These are phyloP conservation scores for Allomyces javanicus DNA, from an alignment of 192 early-diverging fungal species.

Conservation along the genomic window DNA sequence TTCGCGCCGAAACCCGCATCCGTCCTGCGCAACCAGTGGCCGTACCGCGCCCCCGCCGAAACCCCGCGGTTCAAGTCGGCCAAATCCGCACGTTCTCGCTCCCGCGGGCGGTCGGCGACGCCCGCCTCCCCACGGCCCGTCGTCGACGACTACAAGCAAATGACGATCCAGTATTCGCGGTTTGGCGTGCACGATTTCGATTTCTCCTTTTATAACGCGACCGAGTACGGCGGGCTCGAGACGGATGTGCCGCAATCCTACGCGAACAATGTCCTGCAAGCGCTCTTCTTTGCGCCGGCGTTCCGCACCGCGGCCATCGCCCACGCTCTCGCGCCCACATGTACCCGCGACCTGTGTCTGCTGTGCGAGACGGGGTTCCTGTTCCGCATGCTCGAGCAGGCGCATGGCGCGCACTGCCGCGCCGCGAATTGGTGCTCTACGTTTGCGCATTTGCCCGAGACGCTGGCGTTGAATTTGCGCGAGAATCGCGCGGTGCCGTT, in stretches of 20 bases:
- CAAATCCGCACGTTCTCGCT: neutral
- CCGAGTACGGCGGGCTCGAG: slow-evolving; percentile 70
- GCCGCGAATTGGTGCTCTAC: slow-evolving; percentile 45
- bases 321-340: slow-evolving; percentile 41
- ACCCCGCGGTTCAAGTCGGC: neutral
- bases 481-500: neutral
- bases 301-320: slow-evolving; percentile 47
- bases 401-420: slow-evolving; percentile 85
- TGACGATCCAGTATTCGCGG: slow-evolving; percentile 36
- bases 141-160: neutral
- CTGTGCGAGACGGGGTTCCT: slow-evolving; percentile 84
- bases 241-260: slow-evolving; percentile 78
- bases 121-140: neutral
- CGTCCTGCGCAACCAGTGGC: slow-evolving; percentile 50
- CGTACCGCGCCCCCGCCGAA: neutral
- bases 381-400: slow-evolving; percentile 75
- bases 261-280: slow-evolving; percentile 75
- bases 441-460: neutral
- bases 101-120: neutral
- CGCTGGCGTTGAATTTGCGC: neutral
- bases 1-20: slow-evolving; percentile 75
- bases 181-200: slow-evolving; percentile 99
- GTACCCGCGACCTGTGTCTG: slow-evolving; percentile 58
- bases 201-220: slow-evolving; percentile 84
- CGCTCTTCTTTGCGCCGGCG: slow-evolving; percentile 46